These are phyloP conservation scores for Rickenella mellea DNA, from an alignment of 768 basidiomycete species.

Conservation along the genomic window DNA sequence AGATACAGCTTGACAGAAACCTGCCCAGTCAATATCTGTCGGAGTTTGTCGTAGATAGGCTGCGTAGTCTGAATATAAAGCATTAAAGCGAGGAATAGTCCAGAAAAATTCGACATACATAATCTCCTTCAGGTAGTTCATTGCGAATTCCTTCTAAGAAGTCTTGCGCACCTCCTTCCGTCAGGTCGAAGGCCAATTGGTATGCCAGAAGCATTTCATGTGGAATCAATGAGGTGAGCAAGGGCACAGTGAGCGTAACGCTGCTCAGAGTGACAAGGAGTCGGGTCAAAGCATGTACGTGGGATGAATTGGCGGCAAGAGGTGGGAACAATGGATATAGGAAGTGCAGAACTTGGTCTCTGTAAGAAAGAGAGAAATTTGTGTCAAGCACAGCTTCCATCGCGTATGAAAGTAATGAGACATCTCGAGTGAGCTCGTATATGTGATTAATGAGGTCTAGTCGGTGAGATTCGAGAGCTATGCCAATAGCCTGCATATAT, in stretches of 20 bases:
- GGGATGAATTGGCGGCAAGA: conserved; percentile 61
- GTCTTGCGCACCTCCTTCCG: conserved; percentile 89
- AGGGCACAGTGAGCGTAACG: conserved; percentile 64
- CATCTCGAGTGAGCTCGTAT: conserved; percentile 66
- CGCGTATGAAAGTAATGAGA: conserved; percentile 76
- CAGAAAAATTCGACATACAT: conserved; percentile 29
- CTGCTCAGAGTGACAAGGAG: conserved; percentile 84
- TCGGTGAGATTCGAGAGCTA: conserved; percentile 86
- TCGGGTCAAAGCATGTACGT: conserved; percentile 76
- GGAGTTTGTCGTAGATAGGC: conserved; percentile 62
- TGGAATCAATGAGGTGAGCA: conserved; percentile 63
- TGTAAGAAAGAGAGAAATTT: conserved; percentile 78
- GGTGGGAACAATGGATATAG: conserved; percentile 81
- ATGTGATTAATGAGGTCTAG: conserved; percentile 79
- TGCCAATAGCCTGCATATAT: conserved; percentile 73
- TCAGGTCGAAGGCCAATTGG: conserved; percentile 93
- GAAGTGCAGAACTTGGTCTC: conserved; percentile 71
- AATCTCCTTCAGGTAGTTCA: conserved; percentile 58
- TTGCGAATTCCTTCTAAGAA: conserved; percentile 73
- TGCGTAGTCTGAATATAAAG: conserved; percentile 38
- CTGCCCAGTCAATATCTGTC: conserved; percentile 80
- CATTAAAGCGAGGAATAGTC: not conserved
- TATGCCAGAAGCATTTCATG: conserved; percentile 75
- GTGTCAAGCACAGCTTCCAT: conserved; percentile 90
- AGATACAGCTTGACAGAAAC: conserved; percentile 89